These are phyloP conservation scores for Allium sativum DNA, from an alignment of 106 monocot genomes.

Conservation along the genomic window DNA sequence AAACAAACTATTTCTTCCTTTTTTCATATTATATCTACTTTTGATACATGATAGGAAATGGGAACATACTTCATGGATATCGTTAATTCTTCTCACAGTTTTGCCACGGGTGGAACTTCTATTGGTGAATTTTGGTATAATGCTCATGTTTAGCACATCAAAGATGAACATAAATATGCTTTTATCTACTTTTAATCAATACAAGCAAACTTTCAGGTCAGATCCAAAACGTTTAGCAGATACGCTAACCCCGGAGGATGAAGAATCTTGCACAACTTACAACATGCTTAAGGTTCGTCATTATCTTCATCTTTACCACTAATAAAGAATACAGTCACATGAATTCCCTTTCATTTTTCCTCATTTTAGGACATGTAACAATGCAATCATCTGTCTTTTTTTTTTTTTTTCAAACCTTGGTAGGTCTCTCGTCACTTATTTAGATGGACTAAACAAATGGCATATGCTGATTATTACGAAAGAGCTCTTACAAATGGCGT, in stretches of 20 bases:
- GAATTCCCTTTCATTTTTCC: too few relatives aligned
- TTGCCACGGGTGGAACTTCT: constrained; percentile 94
- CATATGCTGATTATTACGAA: constrained; percentile 94
- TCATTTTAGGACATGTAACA: too few relatives aligned
- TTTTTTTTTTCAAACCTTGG: too few relatives aligned
- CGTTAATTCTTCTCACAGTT: constrained; percentile 87
- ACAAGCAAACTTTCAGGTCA: constrained; percentile 31
- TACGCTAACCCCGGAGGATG: constrained; percentile 59
- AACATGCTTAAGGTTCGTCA: constrained; percentile 99
- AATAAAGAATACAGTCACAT: too few relatives aligned
- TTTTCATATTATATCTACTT: not conserved
- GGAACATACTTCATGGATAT: constrained; percentile 71
- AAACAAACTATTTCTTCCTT: not conserved
- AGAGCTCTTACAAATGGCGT: constrained; percentile 90
- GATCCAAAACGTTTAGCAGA: constrained; percentile 77
- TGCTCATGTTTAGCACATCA: not conserved
- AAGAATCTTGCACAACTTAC: constrained; percentile 92
- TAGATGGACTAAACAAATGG: constrained; percentile 82
- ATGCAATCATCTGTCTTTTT: too few relatives aligned
- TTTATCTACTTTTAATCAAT: not conserved
- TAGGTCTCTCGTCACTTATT: constrained; percentile 89
- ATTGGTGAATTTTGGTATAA: constrained; percentile 80
- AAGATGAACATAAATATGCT: not conserved
- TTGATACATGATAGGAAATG: constrained; percentile 46
- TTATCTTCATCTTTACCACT: too few relatives aligned